Percentiles rank a stretch among this genome's conserved stretches.
Conservation (phyloP, 176 grass and related monocot species). For the Rhynchospora tenuis region DNA sequence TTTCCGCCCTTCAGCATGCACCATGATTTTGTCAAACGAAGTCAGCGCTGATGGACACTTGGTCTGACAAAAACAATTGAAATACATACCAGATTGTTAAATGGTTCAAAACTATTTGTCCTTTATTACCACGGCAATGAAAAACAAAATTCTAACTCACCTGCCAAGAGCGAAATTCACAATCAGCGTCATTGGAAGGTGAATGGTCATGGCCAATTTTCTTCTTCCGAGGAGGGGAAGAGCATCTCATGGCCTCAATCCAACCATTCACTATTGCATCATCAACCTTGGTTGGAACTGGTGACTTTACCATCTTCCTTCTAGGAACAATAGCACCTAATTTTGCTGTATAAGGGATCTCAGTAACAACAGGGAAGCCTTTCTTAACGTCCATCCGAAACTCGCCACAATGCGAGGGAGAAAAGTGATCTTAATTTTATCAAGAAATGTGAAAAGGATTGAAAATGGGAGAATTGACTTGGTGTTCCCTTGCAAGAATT, state of each 20-base stretch:
- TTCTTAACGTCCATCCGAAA: constrained; percentile 63
- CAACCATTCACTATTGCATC: constrained; percentile 52
- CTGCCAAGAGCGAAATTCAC: constrained; percentile 48
- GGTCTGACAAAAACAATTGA: constrained; percentile 25
- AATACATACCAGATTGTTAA: constrained; percentile 15
- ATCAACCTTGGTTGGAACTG: constrained; percentile 49
- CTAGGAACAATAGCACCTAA: constrained; percentile 41
- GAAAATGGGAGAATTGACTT: neutral
- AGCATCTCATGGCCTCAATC: constrained; percentile 84
- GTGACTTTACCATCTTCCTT: constrained; percentile 26
- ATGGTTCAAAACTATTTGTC: neutral
- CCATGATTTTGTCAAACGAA: constrained; percentile 67
- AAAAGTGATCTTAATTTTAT: neutral
- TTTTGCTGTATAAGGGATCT: constrained; percentile 54
- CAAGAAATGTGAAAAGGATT: neutral
- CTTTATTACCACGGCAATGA: neutral
- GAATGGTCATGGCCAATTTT: constrained; percentile 31
- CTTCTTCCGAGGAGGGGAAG: constrained; percentile 69
- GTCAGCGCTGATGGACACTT: constrained; percentile 70
- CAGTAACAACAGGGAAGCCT: constrained; percentile 65
- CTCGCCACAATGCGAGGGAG: neutral
- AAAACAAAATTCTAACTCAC: constrained; percentile 28
- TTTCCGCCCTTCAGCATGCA: constrained; percentile 49
- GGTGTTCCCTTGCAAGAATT: constrained; percentile 12
- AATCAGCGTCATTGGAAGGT: constrained; percentile 30